Conservation (phyloP, 2,329 filamentous ascomycete species). For the Neonectria ditissima region DNA sequence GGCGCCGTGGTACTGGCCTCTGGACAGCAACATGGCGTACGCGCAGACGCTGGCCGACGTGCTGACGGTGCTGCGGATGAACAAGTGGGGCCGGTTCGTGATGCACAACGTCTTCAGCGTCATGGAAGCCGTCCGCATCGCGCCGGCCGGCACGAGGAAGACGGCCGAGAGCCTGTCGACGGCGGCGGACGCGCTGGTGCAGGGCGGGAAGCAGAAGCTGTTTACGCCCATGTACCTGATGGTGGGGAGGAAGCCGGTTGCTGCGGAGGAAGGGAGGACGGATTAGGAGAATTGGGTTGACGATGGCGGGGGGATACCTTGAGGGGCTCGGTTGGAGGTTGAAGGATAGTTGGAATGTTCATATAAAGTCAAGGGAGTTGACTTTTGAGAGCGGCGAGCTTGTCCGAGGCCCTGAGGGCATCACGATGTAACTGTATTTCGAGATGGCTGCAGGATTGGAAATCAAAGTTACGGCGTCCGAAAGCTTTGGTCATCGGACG, state of each 20-base stretch:
- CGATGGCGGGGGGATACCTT: not conserved
- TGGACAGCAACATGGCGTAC: slow-evolving; percentile 80
- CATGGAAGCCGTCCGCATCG: slow-evolving; percentile 77
- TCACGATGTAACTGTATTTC: not conserved
- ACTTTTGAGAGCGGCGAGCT: not conserved
- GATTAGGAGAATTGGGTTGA: not conserved
- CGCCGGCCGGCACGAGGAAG: slow-evolving; percentile 85
- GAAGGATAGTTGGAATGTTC: not conserved
- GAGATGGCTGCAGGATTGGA: not conserved
- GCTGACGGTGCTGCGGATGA: slow-evolving; percentile 85
- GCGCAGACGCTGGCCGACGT: slow-evolving; percentile 79
- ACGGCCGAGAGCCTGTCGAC: slow-evolving; percentile 83
- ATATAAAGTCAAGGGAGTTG: not conserved
- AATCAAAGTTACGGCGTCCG: not conserved
- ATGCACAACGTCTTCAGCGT: slow-evolving; percentile 79
- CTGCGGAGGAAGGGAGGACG: not conserved
- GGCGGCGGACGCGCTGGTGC: slow-evolving; percentile 84
- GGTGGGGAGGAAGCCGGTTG: slow-evolving; percentile 81
- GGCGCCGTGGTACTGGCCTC: slow-evolving; percentile 90
- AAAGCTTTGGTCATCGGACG: not conserved
- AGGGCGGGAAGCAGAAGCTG: slow-evolving; percentile 83
- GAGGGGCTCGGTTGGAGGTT: not conserved
- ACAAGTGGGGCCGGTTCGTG: slow-evolving; percentile 76
- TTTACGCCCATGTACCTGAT: slow-evolving; percentile 98
- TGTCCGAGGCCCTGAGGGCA: not conserved